Evolutionary conservation across 148 eudicot species (phyloP).

Genomic region (Nepenthes gracilis): DNA sequence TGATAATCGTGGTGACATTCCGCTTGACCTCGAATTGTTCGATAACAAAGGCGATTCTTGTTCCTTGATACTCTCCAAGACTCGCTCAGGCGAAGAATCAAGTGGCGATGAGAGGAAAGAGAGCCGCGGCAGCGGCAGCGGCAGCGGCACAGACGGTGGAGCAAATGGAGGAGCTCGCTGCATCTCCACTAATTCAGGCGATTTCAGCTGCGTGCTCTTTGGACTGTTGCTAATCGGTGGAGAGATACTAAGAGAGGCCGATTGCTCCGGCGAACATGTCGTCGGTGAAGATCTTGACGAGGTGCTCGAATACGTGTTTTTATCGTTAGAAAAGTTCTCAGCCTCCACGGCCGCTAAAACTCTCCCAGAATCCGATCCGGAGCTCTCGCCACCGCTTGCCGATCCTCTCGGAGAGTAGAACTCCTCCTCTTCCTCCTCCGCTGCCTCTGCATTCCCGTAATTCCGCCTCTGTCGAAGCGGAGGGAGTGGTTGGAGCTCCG

Average conservation of each 20-base stretch:
- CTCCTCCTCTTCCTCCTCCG: neutral
- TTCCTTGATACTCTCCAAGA: neutral
- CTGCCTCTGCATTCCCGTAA: neutral
- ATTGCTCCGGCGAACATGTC: neutral
- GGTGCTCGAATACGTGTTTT: neutral
- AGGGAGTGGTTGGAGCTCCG: neutral
- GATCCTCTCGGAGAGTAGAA: neutral
- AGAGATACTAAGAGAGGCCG: neutral
- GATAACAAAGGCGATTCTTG: neutral
- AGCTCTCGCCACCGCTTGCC: neutral
- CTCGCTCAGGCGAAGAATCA: neutral
- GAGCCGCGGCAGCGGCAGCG: neutral
- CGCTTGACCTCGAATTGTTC: neutral
- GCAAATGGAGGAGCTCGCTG: neutral
- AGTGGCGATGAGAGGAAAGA: neutral
- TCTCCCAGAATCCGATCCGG: neutral
- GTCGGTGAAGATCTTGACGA: neutral
- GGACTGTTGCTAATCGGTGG: neutral
- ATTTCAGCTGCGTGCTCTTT: neutral
- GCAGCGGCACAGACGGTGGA: constrained; percentile 6
- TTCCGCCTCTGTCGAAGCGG: neutral
- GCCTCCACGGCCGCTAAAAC: neutral
- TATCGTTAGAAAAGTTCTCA: too few species aligned
- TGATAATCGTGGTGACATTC: neutral
- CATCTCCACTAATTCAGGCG: neutral